Base-by-base conservation (phyloP, 305 asterid species). In the Lippia alba region DNA sequence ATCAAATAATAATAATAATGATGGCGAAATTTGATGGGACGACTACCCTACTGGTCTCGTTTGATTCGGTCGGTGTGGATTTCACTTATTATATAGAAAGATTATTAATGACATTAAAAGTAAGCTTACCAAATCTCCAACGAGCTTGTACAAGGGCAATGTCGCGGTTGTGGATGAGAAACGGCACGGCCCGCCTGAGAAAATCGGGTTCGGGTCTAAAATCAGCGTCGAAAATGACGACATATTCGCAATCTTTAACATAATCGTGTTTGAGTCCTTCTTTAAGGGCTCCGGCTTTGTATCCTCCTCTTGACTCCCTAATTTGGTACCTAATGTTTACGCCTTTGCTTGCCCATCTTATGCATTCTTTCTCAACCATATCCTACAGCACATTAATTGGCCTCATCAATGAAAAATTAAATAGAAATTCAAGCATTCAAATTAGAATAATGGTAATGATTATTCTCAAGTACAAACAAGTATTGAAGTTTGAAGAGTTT, bases 281-380 rank as follows among this genome's bases (percentile, higher is more conserved):
- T 64, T 89, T 91, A 15, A 93, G 94, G 53, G 96, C 94, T 1
- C 98, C 98, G 4, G 98, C 97, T 73, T 93, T 93, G 82, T 93
- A 91, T 2, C 98, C 98, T 3, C 89, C 95, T 55, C 98, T 80
- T 1, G 76, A 50, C 53, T 85, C 90, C 67, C 97, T 79, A 6
- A 87, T 85, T 80, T 87, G 92, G 84, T 93, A 89, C 55, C 39
- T 75, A 56, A 87, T 86, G 61, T 91, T 82, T 0, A 93, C 61
- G 56, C 97, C 97, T 82, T 91, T 89, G 76, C 88, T 83, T 12
- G 83, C 95, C 98, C 98, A 93, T 61, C 93, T 86, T 12, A 79
- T 20, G 68, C 98, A 93, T 71, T 93, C 98, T 18, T 69, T 92
- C 82, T 92, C 97, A 51, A 92, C 85, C 97, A 92, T 81, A 44